phyloP scores from a whole-genome alignment of 495 filamentous ascomycete genomes.

The Penicillium manginii region DNA sequence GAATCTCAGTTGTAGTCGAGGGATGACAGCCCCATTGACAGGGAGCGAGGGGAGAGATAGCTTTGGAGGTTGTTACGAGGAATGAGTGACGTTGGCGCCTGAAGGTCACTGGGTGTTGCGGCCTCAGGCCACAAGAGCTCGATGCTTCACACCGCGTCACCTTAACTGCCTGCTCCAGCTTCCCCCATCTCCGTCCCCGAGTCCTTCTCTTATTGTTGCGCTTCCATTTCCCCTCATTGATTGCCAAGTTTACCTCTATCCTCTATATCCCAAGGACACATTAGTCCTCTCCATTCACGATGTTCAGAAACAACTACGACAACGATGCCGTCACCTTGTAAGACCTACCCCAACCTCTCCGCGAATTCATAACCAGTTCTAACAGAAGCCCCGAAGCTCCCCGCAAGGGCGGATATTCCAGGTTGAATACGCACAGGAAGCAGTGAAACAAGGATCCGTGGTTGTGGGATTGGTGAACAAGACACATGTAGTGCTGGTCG shows the following conservation, averaged over 20 bases:
- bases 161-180: conserved; percentile 36
- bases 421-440: conserved; percentile 98
- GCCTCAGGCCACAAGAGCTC: conserved; percentile 46
- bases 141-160: conserved; percentile 40
- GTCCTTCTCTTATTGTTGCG: conserved; percentile 20
- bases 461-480: conserved; percentile 97
- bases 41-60: conserved; percentile 16
- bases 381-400: conserved; percentile 62
- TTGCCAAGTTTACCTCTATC: conserved; percentile 10
- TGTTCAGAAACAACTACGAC: conserved; percentile 99
- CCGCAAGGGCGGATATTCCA: conserved; percentile 99
- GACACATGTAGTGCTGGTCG: conserved; percentile 94
- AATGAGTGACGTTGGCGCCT: conserved; percentile 35
- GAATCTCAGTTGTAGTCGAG: conserved; percentile 8
- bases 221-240: conserved; percentile 25
- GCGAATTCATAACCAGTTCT: conserved; percentile 23
- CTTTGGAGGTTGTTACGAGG: conserved; percentile 11
- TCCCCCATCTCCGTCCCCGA: conserved; percentile 27
- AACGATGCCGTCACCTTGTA: conserved; percentile 99
- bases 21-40: conserved; percentile 28
- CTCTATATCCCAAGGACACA: conserved; percentile 11
- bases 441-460: conserved; percentile 98
- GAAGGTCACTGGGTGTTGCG: conserved; percentile 33
- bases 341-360: conserved; percentile 43
- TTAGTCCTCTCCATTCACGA: conserved; percentile 45